A percentile compares a stretch with the other conserved stretches of the same genome.
phyloP scores from a whole-genome alignment of 129 eudicot genomes.

The Flaveria robusta region DNA sequence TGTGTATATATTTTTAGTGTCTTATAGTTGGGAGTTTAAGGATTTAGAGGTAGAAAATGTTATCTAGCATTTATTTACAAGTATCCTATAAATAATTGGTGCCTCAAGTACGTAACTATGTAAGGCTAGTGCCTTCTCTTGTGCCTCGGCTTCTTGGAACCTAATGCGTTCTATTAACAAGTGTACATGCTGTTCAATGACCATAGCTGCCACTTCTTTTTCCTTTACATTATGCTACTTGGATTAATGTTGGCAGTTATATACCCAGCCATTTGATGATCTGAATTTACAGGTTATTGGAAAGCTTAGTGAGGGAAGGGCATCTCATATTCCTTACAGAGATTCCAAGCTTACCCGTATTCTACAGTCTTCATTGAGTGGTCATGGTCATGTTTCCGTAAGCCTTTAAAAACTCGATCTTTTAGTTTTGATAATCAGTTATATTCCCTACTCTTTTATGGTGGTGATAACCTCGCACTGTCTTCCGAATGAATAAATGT shows the following conservation, averaged over 20 bases:
- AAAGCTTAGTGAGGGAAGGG: conserved; percentile 96
- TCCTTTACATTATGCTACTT: neutral
- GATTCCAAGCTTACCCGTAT: conserved; percentile 98
- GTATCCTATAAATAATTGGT: neutral
- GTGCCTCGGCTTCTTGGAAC: neutral
- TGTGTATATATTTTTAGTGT: no score
- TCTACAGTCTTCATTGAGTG: conserved; percentile 93
- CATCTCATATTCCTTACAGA: conserved; percentile 95
- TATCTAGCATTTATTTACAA: neutral
- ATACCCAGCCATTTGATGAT: conserved; percentile 22
- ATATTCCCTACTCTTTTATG: neutral
- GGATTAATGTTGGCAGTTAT: neutral
- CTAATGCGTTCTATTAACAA: neutral
- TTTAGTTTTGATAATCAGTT: conserved; percentile 22
- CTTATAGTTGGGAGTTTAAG: neutral
- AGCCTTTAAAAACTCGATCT: conserved; percentile 34
- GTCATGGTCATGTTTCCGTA: conserved; percentile 99
- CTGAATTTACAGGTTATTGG: conserved; percentile 71
- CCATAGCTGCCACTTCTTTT: neutral
- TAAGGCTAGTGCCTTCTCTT: neutral
- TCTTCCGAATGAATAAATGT: neutral
- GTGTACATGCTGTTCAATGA: conserved; percentile 8
- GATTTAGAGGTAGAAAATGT: neutral
- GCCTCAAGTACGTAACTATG: neutral
- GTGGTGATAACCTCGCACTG: neutral